Percentiles rank a stretch among this genome's conserved stretches.
These are phyloP conservation scores for Globisporangium parvum DNA, from an alignment of 352 stramenopile species.

Conservation along the genomic window DNA sequence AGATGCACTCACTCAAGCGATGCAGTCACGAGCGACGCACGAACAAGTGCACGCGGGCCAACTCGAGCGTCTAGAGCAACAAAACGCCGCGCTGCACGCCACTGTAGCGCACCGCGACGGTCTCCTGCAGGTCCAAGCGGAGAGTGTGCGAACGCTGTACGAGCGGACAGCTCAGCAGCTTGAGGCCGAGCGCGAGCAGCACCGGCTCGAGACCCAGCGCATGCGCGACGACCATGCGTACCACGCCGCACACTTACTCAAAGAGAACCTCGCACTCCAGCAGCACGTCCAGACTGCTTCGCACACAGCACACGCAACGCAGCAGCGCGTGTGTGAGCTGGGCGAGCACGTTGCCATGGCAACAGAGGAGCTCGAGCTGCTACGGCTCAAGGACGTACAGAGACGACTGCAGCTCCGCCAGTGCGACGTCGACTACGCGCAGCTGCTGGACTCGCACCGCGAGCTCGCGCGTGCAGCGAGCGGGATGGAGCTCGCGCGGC, in stretches of 20 bases:
- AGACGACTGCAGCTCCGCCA: slow-evolving; percentile 5
- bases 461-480: slow-evolving; percentile 16
- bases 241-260: slow-evolving; percentile 28
- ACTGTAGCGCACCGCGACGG: slow-evolving; percentile 9
- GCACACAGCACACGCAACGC: background rate
- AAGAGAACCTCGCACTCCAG: slow-evolving; percentile 21
- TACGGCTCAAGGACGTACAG: slow-evolving; percentile 9
- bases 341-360: slow-evolving; percentile 11
- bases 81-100: slow-evolving; percentile 8
- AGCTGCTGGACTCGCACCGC: slow-evolving; percentile 14
- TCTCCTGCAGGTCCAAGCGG: slow-evolving; percentile 17
- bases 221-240: slow-evolving; percentile 19
- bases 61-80: slow-evolving; percentile 5
- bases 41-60: background rate
- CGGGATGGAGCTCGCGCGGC: slow-evolving; percentile 25
- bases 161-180: slow-evolving; percentile 23
- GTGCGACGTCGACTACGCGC: slow-evolving; percentile 19
- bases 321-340: slow-evolving; percentile 8
- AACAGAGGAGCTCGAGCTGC: slow-evolving; percentile 8
- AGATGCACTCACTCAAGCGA: background rate
- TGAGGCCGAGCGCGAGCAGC: slow-evolving; percentile 1
- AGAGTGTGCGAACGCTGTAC: slow-evolving; percentile 21
- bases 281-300: slow-evolving; percentile 12
- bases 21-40: slow-evolving; percentile 1
- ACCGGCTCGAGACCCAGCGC: background rate